Base-by-base conservation (phyloP, 148 eudicot genomes). In the Fagopyrum homotropicum region DNA sequence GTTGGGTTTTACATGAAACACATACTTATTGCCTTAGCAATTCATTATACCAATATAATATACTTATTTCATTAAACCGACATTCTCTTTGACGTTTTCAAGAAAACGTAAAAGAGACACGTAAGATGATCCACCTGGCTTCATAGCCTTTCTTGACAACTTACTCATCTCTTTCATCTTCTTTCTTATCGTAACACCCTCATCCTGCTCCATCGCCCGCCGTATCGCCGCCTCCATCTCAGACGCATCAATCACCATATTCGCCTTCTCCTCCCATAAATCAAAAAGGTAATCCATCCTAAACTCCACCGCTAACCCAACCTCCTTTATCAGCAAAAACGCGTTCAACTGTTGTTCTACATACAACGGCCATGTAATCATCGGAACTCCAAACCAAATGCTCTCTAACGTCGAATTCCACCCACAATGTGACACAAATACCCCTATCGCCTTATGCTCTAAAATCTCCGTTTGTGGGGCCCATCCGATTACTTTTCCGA, bases 341-440 rank as follows among this genome's bases (percentile, higher is more conserved):
- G 59, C 59, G 2, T 30, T 30, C 1, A 30, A 30, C 2, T 30
- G 35, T 30, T 30, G 35, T 2, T 30, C 35, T 30, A 2, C 35
- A 30, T 30, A 30, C 2, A 30, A 30, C 35, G 35, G 35, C 35
- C 35, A 30, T 30, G 35, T 30, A 1, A 30, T 2, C 2, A 30
- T 30, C 35, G 35, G 35, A 30, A 30, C 35, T 30, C 35, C 35
- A 30, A 30, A 30, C 35, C 35, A 30, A 30, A 30, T 30, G 35
- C 35, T 30, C 35, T 30, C 35, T 30, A 30, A 30, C 35, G 35
- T 30, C 1, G 35, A 30, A 30, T 30, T 30, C 35, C 35, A 30
- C 35, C 35, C 35, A 49, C 75, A 73, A 22, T 79, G 82, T 7
- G 82, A 79, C 2, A 79, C 72, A 52, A 79, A 79, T 5, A 64